phyloP scores from a whole-genome alignment of 164 flowering plant species.

The Vitis rupestris region DNA sequence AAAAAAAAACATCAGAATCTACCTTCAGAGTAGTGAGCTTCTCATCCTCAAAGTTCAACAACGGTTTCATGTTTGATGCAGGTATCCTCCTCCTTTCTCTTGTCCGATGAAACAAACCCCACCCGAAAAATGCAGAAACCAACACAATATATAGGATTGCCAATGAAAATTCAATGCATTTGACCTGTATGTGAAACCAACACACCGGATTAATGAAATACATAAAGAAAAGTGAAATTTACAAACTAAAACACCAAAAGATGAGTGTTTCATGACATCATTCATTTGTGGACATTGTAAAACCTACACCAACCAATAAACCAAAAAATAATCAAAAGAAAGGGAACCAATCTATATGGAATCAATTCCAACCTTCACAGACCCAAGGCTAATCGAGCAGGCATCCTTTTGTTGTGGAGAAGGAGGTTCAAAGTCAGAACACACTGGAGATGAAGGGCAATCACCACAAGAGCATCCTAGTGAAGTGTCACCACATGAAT shows the following conservation, averaged over 20 bases:
- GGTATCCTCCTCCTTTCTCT: slow-evolving; percentile 39
- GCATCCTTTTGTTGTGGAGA: slow-evolving; percentile 43
- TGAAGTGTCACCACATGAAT: slow-evolving; percentile 89
- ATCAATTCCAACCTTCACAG: slow-evolving; percentile 58
- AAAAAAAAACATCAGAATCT: too few species aligned
- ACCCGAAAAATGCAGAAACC: slow-evolving; percentile 62
- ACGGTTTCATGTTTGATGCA: slow-evolving; percentile 42
- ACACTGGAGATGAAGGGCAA: slow-evolving; percentile 77
- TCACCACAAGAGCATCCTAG: slow-evolving; percentile 99
- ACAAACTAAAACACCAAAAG: not conserved
- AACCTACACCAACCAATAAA: slow-evolving; percentile 1
- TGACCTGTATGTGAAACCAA: slow-evolving; percentile 53
- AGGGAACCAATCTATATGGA: not conserved
- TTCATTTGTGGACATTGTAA: not conserved
- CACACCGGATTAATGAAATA: slow-evolving; percentile 7
- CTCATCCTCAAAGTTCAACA: slow-evolving; percentile 41
- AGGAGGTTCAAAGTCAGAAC: slow-evolving; percentile 65
- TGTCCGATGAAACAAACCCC: slow-evolving; percentile 56
- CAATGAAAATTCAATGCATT: slow-evolving; percentile 68
- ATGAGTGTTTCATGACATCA: not conserved
- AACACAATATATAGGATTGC: slow-evolving; percentile 59
- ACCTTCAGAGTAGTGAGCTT: slow-evolving; percentile 1
- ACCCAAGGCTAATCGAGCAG: slow-evolving; percentile 69
- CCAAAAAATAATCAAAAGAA: slow-evolving; percentile 3
- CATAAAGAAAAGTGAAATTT: not conserved